Conservation (phyloP, 1,139 yeast genomes). For the Saccharomyces hybrid region DNA sequence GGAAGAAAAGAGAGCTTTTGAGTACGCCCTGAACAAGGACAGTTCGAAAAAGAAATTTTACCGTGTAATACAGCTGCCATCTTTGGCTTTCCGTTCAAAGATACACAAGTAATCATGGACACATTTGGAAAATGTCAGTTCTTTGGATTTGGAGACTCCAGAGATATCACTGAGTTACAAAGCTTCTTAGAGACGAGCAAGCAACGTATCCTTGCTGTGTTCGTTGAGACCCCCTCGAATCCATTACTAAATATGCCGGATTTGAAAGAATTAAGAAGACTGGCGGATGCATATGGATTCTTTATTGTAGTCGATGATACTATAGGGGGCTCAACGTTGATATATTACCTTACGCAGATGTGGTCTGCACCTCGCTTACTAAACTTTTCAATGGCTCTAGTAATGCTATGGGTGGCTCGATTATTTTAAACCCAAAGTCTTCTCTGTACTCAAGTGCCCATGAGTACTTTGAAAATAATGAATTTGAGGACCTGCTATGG, state of each 20-base stretch:
- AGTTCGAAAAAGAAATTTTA: not conserved
- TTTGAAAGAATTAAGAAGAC: constrained; percentile 49
- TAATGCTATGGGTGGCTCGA: constrained; percentile 90
- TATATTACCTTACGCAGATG: constrained; percentile 73
- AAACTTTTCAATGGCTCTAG: constrained; percentile 95
- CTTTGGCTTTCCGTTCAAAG: constrained; percentile 93
- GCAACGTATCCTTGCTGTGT: constrained; percentile 54
- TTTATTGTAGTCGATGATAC: constrained; percentile 91
- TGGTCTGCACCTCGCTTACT: constrained; percentile 83
- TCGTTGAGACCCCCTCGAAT: constrained; percentile 91
- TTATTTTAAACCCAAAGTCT: constrained; percentile 67
- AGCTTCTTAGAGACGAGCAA: constrained; percentile 49
- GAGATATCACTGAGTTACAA: constrained; percentile 64
- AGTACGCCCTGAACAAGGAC: not conserved
- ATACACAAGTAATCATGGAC: constrained; percentile 72
- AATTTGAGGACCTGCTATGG: constrained; percentile 73
- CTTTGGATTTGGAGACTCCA: constrained; percentile 75
- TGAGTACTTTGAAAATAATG: constrained; percentile 39
- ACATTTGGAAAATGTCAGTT: constrained; percentile 88
- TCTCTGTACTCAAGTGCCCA: constrained; percentile 47
- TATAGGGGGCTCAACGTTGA: constrained; percentile 83
- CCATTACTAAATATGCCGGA: constrained; percentile 84
- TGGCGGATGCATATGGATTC: constrained; percentile 66
- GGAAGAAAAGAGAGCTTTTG: constrained; percentile 37
- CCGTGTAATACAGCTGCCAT: constrained; percentile 45